Percentiles rank a stretch among this genome's conserved stretches.
phyloP scores from a whole-genome alignment of 768 basidiomycete genomes.

The Tephrocybe rancida region DNA sequence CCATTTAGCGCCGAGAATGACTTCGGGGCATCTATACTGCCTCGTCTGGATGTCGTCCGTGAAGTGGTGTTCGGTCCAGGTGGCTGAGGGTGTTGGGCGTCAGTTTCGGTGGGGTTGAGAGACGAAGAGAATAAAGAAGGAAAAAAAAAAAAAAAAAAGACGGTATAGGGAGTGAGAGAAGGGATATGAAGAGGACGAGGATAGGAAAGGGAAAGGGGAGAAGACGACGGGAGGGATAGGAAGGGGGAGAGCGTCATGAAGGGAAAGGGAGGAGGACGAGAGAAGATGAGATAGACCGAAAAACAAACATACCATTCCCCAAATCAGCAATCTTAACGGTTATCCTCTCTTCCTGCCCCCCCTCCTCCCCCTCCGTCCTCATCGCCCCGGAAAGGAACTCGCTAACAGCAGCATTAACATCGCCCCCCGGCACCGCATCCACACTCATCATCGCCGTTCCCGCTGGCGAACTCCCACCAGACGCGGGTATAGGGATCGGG shows the following conservation, averaged over 20 bases:
- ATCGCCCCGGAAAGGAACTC: conserved; percentile 6
- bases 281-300: neutral
- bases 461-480: conserved; percentile 4
- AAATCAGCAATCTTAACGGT: conserved; percentile 99
- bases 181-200: too few species aligned
- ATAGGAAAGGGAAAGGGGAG: too few species aligned
- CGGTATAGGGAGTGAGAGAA: conserved; percentile 3
- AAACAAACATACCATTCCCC: conserved; percentile 73
- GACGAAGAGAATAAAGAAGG: too few species aligned
- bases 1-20: conserved; percentile 96
- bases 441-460: conserved; percentile 10
- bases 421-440: neutral
- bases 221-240: too few species aligned
- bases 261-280: too few species aligned
- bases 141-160: neutral
- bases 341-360: conserved; percentile 60
- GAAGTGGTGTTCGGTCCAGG: conserved; percentile 94
- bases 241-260: neutral
- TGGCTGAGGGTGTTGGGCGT: conserved; percentile 48
- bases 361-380: conserved; percentile 29
- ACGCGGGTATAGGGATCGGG: conserved; percentile 21
- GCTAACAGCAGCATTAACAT: conserved; percentile 16
- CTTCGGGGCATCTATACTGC: conserved; percentile 97
- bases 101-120: neutral
- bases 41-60: conserved; percentile 98